Conservation (phyloP, 148 eudicot species). For the Cornus controversa region DNA sequence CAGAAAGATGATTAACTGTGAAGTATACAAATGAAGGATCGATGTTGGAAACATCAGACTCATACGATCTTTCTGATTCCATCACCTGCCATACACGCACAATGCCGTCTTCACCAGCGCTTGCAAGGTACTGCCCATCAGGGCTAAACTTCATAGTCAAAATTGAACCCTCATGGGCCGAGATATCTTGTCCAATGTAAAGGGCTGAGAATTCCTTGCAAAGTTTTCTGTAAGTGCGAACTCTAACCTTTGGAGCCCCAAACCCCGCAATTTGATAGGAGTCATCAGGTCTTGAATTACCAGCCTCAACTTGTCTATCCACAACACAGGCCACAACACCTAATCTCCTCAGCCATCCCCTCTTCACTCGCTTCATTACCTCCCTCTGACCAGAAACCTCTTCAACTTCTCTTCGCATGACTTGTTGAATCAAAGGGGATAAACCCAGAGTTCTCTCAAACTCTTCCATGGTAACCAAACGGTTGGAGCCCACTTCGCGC, state of each 20-base stretch:
- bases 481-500: conserved; percentile 17
- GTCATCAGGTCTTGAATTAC: conserved; percentile 5
- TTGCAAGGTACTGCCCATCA: conserved; percentile 68
- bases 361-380: conserved; percentile 38
- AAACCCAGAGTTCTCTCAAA: conserved; percentile 27
- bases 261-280: conserved; percentile 22
- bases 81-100: conserved; percentile 71
- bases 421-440: conserved; percentile 30
- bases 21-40: conserved; percentile 73
- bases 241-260: conserved; percentile 49
- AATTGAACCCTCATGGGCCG: conserved; percentile 72
- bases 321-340: conserved; percentile 48
- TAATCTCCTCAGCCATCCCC: conserved; percentile 43
- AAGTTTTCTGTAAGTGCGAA: conserved; percentile 42
- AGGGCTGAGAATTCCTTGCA: conserved; percentile 70
- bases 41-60: conserved; percentile 47
- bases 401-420: conserved; percentile 16
- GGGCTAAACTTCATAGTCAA: conserved; percentile 79
- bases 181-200: conserved; percentile 62
- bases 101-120: conserved; percentile 76
- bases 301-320: conserved; percentile 27
- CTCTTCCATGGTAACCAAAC: conserved; percentile 11
- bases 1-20: conserved; percentile 53
- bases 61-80: conserved; percentile 51
- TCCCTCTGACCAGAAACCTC: conserved; percentile 17